Evolutionary conservation across 352 stramenopile genomes (phyloP), one percentile per base, ranked within the genome.

Genomic region (Phytophthora hibernalis): DNA sequence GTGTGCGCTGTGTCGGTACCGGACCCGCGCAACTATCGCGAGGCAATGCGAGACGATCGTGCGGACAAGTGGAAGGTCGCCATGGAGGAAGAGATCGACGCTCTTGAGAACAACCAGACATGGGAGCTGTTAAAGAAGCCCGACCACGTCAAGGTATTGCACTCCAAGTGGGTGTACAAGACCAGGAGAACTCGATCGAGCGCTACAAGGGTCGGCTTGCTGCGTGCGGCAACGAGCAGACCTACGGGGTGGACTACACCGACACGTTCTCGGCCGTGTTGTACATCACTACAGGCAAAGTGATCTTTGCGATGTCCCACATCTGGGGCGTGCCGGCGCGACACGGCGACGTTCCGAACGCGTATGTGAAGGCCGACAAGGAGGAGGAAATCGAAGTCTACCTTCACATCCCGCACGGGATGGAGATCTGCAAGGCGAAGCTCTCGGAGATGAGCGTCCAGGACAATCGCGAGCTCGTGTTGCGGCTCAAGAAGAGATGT

Each of bases 261-360:
- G 21, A 70, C 3, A 72, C 54, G 1, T 79, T 75, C 30, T 33
- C 55, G 1, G 71, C 66, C 2, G 71, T 79, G 1, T 35, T 79
- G 2, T 61, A 76, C 20, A 54, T 79, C 20, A 61, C 22, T 1
- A 73, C 18, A n/a, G 51, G 45, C 0, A 72, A 76, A 43, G 9
- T 69, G 7, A 59, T 75, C 22, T 22, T 78, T 4, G 59, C 28
- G 11, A 5, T 71, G 3, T 54, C 48, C 0, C 21, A 2, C 2
- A 16, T 61, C 3, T 75, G 44, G 33, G 0, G 42, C 1, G 66
- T 78, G 1, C 60, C 55, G 0, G 57, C 68, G 0, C 47, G 33
- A 1, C 69, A 76, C 38, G 58, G 70, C 20, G 69, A 78, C n/a
- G 50, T 78, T 1, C 56, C 69, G 7, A 74, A 73, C 24, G 73